Evolutionary conservation across 2,329 filamentous ascomycete species (phyloP).

Genomic region (Phialophora tarda): DNA sequence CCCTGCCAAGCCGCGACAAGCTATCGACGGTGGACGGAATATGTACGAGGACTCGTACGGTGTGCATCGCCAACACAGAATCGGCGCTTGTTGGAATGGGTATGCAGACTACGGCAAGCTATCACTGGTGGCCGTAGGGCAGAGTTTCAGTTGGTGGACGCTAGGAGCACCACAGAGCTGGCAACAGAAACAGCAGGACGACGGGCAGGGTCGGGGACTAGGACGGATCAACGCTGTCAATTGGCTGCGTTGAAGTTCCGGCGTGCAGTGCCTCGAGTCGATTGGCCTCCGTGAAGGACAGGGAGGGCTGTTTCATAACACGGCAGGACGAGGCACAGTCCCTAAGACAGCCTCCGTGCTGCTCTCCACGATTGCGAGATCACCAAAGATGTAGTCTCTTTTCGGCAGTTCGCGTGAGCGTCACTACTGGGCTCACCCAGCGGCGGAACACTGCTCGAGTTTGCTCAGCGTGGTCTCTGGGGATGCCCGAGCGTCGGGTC

Average conservation of each 20-base stretch:
- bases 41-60: neutral
- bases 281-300: neutral
- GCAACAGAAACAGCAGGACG: neutral
- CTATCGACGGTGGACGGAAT: neutral
- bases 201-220: neutral
- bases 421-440: too few species aligned
- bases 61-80: neutral
- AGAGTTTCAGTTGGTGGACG: slow-evolving; percentile 1
- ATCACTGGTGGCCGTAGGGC: neutral
- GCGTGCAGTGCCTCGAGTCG: neutral
- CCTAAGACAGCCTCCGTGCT: neutral
- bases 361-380: neutral
- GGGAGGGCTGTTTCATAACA: neutral
- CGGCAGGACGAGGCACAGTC: neutral
- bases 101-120: neutral
- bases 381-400: neutral
- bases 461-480: neutral
- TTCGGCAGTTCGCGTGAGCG: neutral
- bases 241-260: neutral
- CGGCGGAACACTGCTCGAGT: too few species aligned
- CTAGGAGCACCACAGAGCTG: neutral
- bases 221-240: neutral
- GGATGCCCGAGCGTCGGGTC: neutral
- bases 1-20: neutral
- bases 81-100: neutral